A percentile compares a stretch with the other conserved stretches of the same genome.
phyloP scores from a whole-genome alignment of 1,284 basidiomycete species.

The Sanghuangporus weigelae region DNA sequence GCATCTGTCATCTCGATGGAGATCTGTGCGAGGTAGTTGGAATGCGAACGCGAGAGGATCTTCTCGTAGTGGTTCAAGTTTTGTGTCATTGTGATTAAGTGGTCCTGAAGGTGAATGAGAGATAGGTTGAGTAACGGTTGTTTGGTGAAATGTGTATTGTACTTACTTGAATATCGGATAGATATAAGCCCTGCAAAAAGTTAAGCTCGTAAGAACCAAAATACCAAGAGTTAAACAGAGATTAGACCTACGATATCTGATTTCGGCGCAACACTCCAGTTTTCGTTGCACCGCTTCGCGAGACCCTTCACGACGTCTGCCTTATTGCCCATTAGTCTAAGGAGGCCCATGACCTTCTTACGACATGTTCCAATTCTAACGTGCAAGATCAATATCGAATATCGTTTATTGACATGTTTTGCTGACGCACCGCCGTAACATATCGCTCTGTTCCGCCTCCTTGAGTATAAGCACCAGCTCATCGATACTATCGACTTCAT shows the following conservation, averaged over 20 bases:
- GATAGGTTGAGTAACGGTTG: not conserved
- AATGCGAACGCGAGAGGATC: constrained; percentile 96
- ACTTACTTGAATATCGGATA: constrained; percentile 81
- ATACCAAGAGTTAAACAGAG: not conserved
- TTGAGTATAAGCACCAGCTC: constrained; percentile 97
- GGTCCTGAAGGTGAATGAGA: constrained; percentile 54
- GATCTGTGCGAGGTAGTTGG: constrained; percentile 98
- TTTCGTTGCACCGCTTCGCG: constrained; percentile 97
- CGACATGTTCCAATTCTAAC: constrained; percentile 93
- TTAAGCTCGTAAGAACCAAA: constrained; percentile 1
- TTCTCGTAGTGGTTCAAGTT: constrained; percentile 99
- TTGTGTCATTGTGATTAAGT: constrained; percentile 99
- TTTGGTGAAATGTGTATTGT: not conserved
- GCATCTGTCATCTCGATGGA: constrained; percentile 99
- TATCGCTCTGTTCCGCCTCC: constrained; percentile 76
- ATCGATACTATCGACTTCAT: constrained; percentile 98
- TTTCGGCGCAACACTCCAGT: constrained; percentile 97
- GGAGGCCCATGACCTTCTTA: constrained; percentile 98
- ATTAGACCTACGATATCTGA: constrained; percentile 80
- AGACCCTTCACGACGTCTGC: constrained; percentile 99
- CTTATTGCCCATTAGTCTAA: constrained; percentile 98
- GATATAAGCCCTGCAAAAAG: constrained; percentile 76
- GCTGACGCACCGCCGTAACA: constrained; percentile 51
- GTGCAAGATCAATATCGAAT: not conserved
- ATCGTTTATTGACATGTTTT: not conserved